Evolutionary conservation across 257 asterid genomes (phyloP), one percentile per base, ranked within the genome.

Genomic region (Ajuga chamaepitys): DNA sequence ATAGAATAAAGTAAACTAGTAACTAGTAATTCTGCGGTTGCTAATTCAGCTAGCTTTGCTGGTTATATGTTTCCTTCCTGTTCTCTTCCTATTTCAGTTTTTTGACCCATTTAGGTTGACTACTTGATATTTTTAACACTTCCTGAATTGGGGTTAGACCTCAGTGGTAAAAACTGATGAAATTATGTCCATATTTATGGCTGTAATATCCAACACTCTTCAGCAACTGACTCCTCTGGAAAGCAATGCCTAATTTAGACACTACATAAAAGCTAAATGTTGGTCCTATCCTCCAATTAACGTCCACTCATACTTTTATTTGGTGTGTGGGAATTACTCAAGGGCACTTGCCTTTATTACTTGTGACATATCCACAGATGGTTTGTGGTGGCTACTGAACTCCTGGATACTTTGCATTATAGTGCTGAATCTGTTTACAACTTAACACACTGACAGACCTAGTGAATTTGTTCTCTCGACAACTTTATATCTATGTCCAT

Each of bases 391-490:
- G n/a, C n/a, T n/a, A n/a, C n/a, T n/a, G n/a, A n/a, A n/a, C n/a
- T 25, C 52, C 61, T 56, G 25, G 53, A 26, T 37, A 38, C 20
- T 48, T 38, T 63, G 34, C 68, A 51, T 21, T 58, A 41, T 63
- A 18, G 25, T 8, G 0, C 20, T 40, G 22, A 57, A 24, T 62
- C 20, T 28, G 37, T 13, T 40, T 32, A 25, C 55, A 12, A 47
- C 32, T 66, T 50, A 46, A 4, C 46, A 28, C 32, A 37, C 25
- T 42, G 21, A 7, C 14, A 11, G 3, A 45, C 28, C 16, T 66
- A 20, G 59, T 51, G 26, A 50, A 30, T 65, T 40, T 58, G 38
- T 70, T 35, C 75, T 67, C 64, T 65, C 62, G 14, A 14, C 41
- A 26, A 26, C 28, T 37, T 51, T 66, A 51, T 63, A 50, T 71